Conservation (phyloP, 176 grass and related monocot species). For the Themeda triandra region DNA sequence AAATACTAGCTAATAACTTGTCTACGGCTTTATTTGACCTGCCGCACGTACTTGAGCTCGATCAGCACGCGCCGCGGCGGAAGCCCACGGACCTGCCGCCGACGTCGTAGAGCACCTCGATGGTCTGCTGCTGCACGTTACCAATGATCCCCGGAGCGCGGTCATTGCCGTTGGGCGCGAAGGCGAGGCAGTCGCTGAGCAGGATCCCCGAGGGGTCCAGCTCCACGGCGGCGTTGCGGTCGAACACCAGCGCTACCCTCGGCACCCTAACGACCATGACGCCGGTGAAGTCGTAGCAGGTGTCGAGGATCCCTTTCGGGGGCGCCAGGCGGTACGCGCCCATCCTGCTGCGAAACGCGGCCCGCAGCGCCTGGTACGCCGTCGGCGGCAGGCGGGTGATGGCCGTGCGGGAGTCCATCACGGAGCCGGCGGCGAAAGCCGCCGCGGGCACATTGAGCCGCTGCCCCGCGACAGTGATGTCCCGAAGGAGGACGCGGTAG, state of each 20-base stretch:
- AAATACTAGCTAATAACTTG: too few species aligned
- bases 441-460: constrained; percentile 15
- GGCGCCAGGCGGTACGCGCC: neutral
- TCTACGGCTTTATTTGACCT: too few species aligned
- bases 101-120: constrained; percentile 67
- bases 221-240: neutral
- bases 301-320: constrained; percentile 20
- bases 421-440: constrained; percentile 39
- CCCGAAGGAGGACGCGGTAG: neutral
- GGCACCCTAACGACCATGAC: constrained; percentile 30
- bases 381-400: constrained; percentile 44
- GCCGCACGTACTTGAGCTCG: neutral
- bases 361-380: constrained; percentile 50
- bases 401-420: constrained; percentile 64
- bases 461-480: constrained; percentile 36
- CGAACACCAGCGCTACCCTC: constrained; percentile 36
- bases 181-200: constrained; percentile 68
- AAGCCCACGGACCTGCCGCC: constrained; percentile 42
- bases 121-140: constrained; percentile 82
- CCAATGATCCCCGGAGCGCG: constrained; percentile 45
- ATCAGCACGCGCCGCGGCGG: constrained; percentile 38
- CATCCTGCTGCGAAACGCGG: constrained; percentile 40
- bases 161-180: constrained; percentile 44
- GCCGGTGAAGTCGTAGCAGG: constrained; percentile 48
- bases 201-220: constrained; percentile 36